Evolutionary conservation across 2,329 filamentous ascomycete genomes (phyloP), one percentile per base, ranked within the genome.

Genomic region (Graphilbum sp.): DNA sequence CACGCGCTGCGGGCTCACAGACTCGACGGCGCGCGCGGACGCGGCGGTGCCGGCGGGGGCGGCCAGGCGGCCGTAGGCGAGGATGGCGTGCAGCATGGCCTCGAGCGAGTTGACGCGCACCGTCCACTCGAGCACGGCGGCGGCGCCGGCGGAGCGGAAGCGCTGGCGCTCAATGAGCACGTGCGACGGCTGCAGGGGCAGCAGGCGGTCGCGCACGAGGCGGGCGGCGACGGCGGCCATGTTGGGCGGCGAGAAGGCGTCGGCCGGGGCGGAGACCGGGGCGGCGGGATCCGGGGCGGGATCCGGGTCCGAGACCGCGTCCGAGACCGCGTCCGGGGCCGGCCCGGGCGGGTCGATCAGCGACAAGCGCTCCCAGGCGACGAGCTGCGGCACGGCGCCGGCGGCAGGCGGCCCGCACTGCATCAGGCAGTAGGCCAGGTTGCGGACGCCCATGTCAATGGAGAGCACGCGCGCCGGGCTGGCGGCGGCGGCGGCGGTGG

Each of bases 401-500:
- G 20, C 3, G 34, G 23, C 8, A 43, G n/a, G n/a, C n/a, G n/a
- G n/a, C n/a, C n/a, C n/a, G n/a, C n/a, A 41, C 3, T 32, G 48
- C 18, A 82, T 54, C 43, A 83, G 64, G 45, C 79, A 81, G 52
- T 75, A 84, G 1, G 82, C 83, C 4, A 92, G 62, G 52, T 92
- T 92, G 32, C 73, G 74, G 46, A 92, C 80, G 4, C 84, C 84
- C 72, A 90, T 79, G 54, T 92, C 84, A 44, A 92, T 79, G 52
- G 81, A 87, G 25, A 90, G 55, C 19, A 90, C 64, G 32, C 75
- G 65, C 10, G n/a, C 13, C 3, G 24, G 15, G 34, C 8, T 3
- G 16, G 10, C 16, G 27, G 1, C 9, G 23, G 20, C 5, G n/a
- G 39, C 32, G 16, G 62, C 48, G n/a, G n/a, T n/a, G n/a, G n/a